Conservation (phyloP, 352 stramenopile genomes). For the Globisporangium nunn region DNA sequence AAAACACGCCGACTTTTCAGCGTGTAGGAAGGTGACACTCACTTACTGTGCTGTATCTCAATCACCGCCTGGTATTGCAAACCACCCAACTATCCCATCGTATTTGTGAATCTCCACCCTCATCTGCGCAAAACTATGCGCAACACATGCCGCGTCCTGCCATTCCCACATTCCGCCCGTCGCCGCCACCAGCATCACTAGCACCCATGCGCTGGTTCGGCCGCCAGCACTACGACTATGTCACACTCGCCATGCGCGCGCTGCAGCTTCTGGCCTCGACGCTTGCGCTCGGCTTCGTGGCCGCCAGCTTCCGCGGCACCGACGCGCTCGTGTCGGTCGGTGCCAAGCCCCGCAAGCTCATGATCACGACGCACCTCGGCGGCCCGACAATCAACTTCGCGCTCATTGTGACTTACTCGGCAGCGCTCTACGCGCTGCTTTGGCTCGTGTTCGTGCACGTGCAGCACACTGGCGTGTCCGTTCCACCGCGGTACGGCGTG, state of each 20-base stretch:
- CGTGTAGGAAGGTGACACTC: too few relatives aligned
- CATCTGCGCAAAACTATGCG: too few relatives aligned
- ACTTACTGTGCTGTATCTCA: too few relatives aligned
- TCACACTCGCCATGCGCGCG: slow-evolving; percentile 41
- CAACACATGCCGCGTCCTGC: too few relatives aligned
- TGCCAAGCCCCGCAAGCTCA: slow-evolving; percentile 21
- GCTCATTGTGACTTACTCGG: slow-evolving; percentile 53
- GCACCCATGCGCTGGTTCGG: slow-evolving; percentile 19
- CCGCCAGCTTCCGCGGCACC: slow-evolving; percentile 33
- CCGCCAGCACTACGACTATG: slow-evolving; percentile 27
- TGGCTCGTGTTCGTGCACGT: slow-evolving; percentile 45
- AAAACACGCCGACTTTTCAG: too few relatives aligned
- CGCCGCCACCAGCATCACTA: neutral
- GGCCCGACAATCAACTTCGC: slow-evolving; percentile 52
- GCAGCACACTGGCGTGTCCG: slow-evolving; percentile 16
- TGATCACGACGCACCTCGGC: slow-evolving; percentile 49
- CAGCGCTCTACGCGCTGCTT: slow-evolving; percentile 36
- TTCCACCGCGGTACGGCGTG: slow-evolving; percentile 41
- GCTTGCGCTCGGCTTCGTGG: slow-evolving; percentile 44
- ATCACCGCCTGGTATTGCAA: too few relatives aligned
- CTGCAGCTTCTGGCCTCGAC: slow-evolving; percentile 40
- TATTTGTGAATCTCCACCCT: too few relatives aligned
- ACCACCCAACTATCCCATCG: too few relatives aligned
- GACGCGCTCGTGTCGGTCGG: slow-evolving; percentile 17
- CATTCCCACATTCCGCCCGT: too few relatives aligned